Evolutionary conservation across 768 basidiomycete genomes (phyloP).

Genomic region (Russula dissimulans): DNA sequence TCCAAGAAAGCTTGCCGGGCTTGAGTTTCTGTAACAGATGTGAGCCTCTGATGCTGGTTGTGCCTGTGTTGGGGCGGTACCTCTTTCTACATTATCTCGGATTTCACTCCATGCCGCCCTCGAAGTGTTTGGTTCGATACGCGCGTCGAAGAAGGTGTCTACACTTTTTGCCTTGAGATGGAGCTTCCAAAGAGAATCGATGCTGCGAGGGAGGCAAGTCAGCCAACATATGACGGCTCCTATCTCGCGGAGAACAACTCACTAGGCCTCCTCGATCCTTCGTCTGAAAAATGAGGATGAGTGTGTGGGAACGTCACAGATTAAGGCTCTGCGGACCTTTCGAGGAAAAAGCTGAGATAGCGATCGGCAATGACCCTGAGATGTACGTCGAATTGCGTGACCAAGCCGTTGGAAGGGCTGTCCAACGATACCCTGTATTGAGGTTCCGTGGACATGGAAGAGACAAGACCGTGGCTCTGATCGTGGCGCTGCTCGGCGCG

Average conservation of each 20-base stretch:
- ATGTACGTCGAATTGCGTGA: conserved; percentile 64
- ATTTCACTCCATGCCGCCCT: conserved; percentile 78
- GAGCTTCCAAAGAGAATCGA: conserved; percentile 64
- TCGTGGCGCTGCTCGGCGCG: background rate
- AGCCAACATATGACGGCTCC: background rate
- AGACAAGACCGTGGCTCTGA: background rate
- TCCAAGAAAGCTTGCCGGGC: conserved; percentile 70
- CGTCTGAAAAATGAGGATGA: conserved; percentile 38
- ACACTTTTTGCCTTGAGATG: conserved; percentile 62
- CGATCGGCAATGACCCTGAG: conserved; percentile 63
- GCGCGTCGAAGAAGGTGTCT: conserved; percentile 68
- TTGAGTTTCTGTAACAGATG: conserved; percentile 54
- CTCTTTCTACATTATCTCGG: conserved; percentile 77
- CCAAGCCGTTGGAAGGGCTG: conserved; percentile 32
- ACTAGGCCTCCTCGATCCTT: conserved; percentile 83
- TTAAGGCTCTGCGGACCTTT: conserved; percentile 46
- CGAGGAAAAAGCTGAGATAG: conserved; percentile 77
- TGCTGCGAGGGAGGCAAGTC: conserved; percentile 31
- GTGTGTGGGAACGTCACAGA: conserved; percentile 12
- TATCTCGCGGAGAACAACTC: conserved; percentile 24
- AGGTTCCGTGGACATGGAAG: conserved; percentile 10
- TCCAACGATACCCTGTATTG: conserved; percentile 14
- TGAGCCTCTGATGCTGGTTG: background rate
- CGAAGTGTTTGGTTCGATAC: conserved; percentile 50
- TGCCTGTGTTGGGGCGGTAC: conserved; percentile 27